phyloP scores from a whole-genome alignment of 192 early-diverging fungal species.

The Physocladia obscura region DNA sequence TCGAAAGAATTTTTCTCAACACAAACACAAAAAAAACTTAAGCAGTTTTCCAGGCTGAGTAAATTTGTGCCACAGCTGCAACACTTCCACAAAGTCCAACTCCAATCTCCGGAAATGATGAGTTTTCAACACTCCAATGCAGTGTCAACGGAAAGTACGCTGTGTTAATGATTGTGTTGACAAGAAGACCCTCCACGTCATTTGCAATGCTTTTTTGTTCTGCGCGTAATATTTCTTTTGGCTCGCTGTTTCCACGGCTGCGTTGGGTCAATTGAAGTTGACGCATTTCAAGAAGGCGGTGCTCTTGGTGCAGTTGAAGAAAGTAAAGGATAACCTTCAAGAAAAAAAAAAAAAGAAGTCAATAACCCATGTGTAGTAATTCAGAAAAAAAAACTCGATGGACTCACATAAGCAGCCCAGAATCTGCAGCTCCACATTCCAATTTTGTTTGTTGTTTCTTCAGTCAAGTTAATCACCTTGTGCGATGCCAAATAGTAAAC shows the following conservation, averaged over 20 bases:
- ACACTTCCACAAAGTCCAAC: constrained; percentile 93
- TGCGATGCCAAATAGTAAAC: constrained; percentile 91
- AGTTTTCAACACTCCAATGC: constrained; percentile 89
- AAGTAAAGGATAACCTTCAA: constrained; percentile 72
- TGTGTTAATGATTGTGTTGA: constrained; percentile 83
- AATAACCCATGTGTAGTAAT: neutral
- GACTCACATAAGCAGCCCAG: constrained; percentile 87
- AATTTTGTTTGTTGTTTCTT: constrained; percentile 70
- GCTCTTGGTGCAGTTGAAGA: constrained; percentile 72
- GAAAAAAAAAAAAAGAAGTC: neutral
- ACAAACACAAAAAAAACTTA: constrained; percentile 35
- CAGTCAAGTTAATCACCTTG: constrained; percentile 73
- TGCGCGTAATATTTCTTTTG: constrained; percentile 15
- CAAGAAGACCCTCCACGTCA: constrained; percentile 64
- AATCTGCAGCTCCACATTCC: constrained; percentile 94
- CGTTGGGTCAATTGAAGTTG: constrained; percentile 23
- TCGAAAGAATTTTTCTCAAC: too few species aligned
- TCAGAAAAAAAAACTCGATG: neutral
- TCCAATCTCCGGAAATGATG: constrained; percentile 85
- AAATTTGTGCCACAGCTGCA: constrained; percentile 81
- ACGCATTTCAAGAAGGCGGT: constrained; percentile 22
- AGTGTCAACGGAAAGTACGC: constrained; percentile 87
- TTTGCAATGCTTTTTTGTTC: constrained; percentile 58
- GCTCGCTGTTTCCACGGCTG: neutral
- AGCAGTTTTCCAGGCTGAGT: constrained; percentile 77